phyloP scores from a whole-genome alignment of 768 basidiomycete species.

The Lactarius sanguifluus region DNA sequence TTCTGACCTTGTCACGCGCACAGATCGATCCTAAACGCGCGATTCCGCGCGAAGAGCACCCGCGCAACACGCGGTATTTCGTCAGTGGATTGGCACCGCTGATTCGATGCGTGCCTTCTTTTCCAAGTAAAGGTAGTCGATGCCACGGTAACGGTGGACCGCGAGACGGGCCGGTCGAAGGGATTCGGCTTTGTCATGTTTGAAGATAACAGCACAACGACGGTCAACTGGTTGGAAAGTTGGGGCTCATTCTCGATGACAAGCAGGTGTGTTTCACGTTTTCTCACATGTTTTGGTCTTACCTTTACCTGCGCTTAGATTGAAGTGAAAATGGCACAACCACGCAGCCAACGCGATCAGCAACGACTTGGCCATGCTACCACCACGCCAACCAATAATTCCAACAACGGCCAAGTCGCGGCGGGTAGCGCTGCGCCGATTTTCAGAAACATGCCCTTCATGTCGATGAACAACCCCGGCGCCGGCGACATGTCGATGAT shows the following conservation, averaged over 20 bases:
- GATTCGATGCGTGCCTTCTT: conserved; percentile 94
- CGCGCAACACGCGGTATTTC: conserved; percentile 90
- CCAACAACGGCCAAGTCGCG: conserved; percentile 33
- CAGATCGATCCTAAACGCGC: conserved; percentile 99
- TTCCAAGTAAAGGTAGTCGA: conserved; percentile 91
- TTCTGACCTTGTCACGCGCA: no score
- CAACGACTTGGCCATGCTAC: conserved; percentile 36
- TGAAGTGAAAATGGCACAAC: conserved; percentile 95
- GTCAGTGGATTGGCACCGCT: conserved; percentile 91
- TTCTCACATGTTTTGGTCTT: neutral
- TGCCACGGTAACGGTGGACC: conserved; percentile 98
- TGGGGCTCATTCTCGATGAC: conserved; percentile 78
- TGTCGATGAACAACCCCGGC: conserved; percentile 36
- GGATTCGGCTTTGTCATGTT: conserved; percentile 99
- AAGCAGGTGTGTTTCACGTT: conserved; percentile 65
- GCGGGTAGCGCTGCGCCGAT: conserved; percentile 32
- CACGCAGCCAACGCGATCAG: conserved; percentile 77
- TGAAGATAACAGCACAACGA: conserved; percentile 84
- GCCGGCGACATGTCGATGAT: conserved; percentile 43
- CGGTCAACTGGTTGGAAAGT: conserved; percentile 83
- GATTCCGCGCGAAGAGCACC: conserved; percentile 94
- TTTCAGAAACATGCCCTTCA: conserved; percentile 41
- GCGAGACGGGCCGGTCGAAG: conserved; percentile 91
- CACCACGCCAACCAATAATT: conserved; percentile 27
- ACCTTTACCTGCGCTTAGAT: conserved; percentile 58